Percentiles rank a stretch among this genome's conserved stretches.
phyloP scores from a whole-genome alignment of 768 basidiomycete genomes.

The Gyrodon lividus region DNA sequence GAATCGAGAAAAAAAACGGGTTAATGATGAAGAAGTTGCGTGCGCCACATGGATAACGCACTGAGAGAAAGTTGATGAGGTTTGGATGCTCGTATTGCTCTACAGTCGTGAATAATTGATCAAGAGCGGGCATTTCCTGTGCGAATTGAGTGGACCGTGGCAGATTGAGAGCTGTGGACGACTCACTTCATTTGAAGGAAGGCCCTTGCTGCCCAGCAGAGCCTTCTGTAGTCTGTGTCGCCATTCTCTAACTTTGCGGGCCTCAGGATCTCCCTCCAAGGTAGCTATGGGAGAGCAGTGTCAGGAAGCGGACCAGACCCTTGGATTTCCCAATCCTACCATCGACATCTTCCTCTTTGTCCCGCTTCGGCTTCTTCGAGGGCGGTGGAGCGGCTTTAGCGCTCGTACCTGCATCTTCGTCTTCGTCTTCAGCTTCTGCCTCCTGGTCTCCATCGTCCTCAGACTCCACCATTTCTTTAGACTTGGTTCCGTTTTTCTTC shows the following conservation, averaged over 20 bases:
- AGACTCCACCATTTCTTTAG: conserved; percentile 62
- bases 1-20: conserved; percentile 3
- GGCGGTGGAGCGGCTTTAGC: conserved; percentile 61
- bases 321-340: conserved; percentile 38
- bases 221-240: conserved; percentile 89
- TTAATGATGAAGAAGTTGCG: conserved; percentile 10
- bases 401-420: conserved; percentile 46
- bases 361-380: conserved; percentile 59
- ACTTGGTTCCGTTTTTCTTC: conserved; percentile 60
- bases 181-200: conserved; percentile 66
- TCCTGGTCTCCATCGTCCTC: conserved; percentile 57
- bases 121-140: conserved; percentile 76
- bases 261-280: conserved; percentile 57
- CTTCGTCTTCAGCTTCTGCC: conserved; percentile 47
- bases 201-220: conserved; percentile 64
- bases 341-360: conserved; percentile 62
- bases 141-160: conserved; percentile 7
- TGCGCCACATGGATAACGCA: conserved; percentile 29
- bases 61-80: conserved; percentile 65
- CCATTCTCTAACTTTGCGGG: conserved; percentile 83
- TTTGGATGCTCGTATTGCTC: conserved; percentile 77
- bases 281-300: conserved; percentile 31
- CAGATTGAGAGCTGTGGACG: background rate
- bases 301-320: conserved; percentile 6
- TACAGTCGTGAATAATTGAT: conserved; percentile 71